Base-by-base conservation (phyloP, 75 land plant genomes). In the Pseudotsuga menziesii region DNA sequence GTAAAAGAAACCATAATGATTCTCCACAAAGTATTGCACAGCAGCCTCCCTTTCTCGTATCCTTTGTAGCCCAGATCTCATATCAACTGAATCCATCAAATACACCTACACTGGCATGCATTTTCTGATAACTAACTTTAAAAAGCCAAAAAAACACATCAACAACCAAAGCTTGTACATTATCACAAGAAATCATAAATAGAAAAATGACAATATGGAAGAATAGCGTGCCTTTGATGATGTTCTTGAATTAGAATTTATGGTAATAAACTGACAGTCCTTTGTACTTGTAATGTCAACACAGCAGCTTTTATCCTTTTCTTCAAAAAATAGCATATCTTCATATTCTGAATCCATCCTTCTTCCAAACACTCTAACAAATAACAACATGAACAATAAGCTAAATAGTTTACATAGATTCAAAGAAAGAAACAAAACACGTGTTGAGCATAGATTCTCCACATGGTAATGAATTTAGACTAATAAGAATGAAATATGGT, bases 241-340 rank as follows among this genome's bases (percentile, higher is more conserved):
- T 58, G 91, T 84, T 80, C 94, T 92, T 60, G 99, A 92, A 75
- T 94, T 97, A 32, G 94, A 89, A 81, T 97, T 97, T 55, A 97
- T 81, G 44, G 94, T 91, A 35, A 97, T 80, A 76, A 84, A 97
- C 80, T 83, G 89, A 79, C 93, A 86, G 80, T 97, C 98, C 74
- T 97, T 97, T 67, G 99, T 97, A 66, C 89, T 92, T 74, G 98
- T 87, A 62, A 97, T 88, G 85, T 97, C 99, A 67, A 94, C 89
- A 80, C 91, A 94, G 69, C 75, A 86, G 63, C 78, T 82, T n/a
- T 81, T n/a, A 85, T 94, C 92, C 71, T 77, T 82, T 72, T 97
- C 99, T 73, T 87, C 81, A 78, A 82, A 90, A 9, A 97, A 35
- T 39, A 85, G 72, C 78, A 74, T 82, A 81, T 91, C 87, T 27